Evolutionary conservation across 2,329 filamentous ascomycete species (phyloP).

Genomic region (Ophioceras dolichostomum): DNA sequence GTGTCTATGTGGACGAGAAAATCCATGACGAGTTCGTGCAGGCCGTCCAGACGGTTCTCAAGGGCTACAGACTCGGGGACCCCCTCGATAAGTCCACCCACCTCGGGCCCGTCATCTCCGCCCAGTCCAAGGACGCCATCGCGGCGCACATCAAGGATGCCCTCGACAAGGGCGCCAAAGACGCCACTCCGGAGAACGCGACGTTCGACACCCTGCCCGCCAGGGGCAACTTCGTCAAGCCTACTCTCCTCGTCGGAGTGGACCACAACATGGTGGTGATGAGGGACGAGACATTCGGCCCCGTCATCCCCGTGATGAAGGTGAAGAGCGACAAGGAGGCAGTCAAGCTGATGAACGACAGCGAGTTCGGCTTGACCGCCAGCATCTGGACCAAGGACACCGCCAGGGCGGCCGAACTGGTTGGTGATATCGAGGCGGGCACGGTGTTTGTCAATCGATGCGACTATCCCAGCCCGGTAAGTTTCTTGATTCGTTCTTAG

Average conservation of each 20-base stretch:
- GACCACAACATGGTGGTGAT: constrained; percentile 79
- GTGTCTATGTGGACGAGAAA: constrained; percentile 78
- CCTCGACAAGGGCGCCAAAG: constrained; percentile 67
- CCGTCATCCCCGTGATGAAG: constrained; percentile 81
- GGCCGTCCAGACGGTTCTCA: constrained; percentile 68
- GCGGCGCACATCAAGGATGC: constrained; percentile 73
- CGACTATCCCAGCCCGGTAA: constrained; percentile 82
- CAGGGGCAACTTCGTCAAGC: constrained; percentile 82
- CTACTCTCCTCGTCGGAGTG: constrained; percentile 69
- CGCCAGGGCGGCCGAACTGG: constrained; percentile 59
- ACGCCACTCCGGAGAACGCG: constrained; percentile 71
- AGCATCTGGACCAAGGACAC: constrained; percentile 94
- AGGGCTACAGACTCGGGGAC: constrained; percentile 77
- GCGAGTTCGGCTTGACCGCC: constrained; percentile 87
- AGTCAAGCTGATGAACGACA: constrained; percentile 81
- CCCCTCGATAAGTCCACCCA: constrained; percentile 69
- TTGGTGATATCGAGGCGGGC: constrained; percentile 75
- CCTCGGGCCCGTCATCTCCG: constrained; percentile 80
- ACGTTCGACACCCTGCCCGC: constrained; percentile 60
- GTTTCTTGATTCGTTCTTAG: constrained; percentile 24
- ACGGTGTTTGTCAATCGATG: constrained; percentile 95
- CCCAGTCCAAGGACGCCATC: constrained; percentile 63
- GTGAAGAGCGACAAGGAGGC: constrained; percentile 74
- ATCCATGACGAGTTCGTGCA: constrained; percentile 75
- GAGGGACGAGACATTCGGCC: constrained; percentile 91